These are phyloP conservation scores for Jimgerdemannia flammicorona DNA, from an alignment of 192 early-diverging fungal species.

Conservation along the genomic window DNA sequence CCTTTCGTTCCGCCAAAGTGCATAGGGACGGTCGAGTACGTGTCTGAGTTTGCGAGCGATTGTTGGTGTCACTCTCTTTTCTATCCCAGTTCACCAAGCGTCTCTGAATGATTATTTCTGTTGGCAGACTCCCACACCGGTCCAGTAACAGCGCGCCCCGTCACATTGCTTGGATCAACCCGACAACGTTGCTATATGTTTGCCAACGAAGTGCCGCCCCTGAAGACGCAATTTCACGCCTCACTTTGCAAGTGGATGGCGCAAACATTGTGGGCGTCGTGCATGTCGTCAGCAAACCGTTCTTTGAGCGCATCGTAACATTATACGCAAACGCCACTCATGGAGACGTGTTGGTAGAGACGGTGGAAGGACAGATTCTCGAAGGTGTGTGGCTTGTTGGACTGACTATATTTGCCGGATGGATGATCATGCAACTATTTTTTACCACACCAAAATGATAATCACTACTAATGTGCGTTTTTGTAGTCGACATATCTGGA, in stretches of 20 bases:
- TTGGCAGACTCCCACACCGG: background rate
- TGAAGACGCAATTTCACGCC: conserved; percentile 33
- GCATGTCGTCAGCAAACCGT: conserved; percentile 12
- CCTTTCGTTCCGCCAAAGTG: conserved; percentile 25
- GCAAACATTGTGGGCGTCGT: conserved; percentile 6
- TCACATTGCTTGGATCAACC: conserved; percentile 67
- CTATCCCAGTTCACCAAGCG: background rate
- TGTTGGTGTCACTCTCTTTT: background rate
- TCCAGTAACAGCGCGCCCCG: conserved; percentile 19
- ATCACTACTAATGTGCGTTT: background rate
- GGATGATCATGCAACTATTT: background rate
- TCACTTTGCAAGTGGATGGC: conserved; percentile 35
- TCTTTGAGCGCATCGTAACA: conserved; percentile 29
- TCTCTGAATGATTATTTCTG: background rate
- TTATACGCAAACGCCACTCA: conserved; percentile 25
- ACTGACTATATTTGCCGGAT: too few relatives aligned
- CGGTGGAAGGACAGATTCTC: conserved; percentile 35
- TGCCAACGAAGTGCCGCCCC: conserved; percentile 35
- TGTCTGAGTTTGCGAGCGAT: conserved; percentile 7
- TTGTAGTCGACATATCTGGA: conserved; percentile 1
- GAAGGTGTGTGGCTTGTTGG: conserved; percentile 8
- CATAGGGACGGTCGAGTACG: conserved; percentile 5
- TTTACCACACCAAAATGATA: background rate
- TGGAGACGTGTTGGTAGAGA: conserved; percentile 38
- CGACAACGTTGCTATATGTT: conserved; percentile 50